These are phyloP conservation scores for Lentinula lateritia DNA, from an alignment of 768 basidiomycete genomes.

Conservation along the genomic window DNA sequence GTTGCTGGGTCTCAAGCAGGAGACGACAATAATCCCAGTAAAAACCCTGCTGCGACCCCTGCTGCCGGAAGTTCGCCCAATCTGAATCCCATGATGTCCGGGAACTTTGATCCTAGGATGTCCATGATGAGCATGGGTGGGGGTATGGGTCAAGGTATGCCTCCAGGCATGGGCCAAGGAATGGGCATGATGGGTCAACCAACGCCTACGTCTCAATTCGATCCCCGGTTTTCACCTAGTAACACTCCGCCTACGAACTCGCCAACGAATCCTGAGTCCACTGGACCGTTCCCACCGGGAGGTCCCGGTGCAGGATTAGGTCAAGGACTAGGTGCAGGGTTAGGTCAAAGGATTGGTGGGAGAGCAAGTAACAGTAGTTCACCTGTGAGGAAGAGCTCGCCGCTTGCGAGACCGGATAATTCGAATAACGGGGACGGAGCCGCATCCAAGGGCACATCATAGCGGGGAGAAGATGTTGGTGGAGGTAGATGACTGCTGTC, in stretches of 20 bases:
- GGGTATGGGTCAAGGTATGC: constrained; percentile 31
- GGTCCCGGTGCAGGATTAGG: constrained; percentile 25
- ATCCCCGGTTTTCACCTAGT: constrained; percentile 44
- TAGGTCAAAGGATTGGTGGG: neutral
- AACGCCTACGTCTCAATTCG: constrained; percentile 60
- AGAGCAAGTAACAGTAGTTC: constrained; percentile 32
- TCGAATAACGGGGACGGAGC: neutral
- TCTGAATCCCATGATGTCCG: constrained; percentile 55
- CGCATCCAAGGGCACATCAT: too few species aligned
- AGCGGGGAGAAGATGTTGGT: neutral
- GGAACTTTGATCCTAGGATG: constrained; percentile 69
- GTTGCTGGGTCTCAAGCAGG: constrained; percentile 67
- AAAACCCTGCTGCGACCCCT: neutral
- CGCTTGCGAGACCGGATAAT: constrained; percentile 28
- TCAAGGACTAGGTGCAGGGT: constrained; percentile 22
- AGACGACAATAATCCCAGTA: constrained; percentile 32
- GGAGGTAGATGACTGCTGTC: neutral
- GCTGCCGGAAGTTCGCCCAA: constrained; percentile 10
- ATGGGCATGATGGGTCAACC: constrained; percentile 44
- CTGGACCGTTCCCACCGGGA: constrained; percentile 29
- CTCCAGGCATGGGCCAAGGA: constrained; percentile 23
- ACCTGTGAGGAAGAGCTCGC: constrained; percentile 49
- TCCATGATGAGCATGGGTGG: constrained; percentile 65
- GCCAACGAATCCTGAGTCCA: too few species aligned
- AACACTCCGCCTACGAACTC: neutral